Evolutionary conservation across 225 moss, liverwort and hornwort species (phyloP).

Genomic region (Ulota crispa): DNA sequence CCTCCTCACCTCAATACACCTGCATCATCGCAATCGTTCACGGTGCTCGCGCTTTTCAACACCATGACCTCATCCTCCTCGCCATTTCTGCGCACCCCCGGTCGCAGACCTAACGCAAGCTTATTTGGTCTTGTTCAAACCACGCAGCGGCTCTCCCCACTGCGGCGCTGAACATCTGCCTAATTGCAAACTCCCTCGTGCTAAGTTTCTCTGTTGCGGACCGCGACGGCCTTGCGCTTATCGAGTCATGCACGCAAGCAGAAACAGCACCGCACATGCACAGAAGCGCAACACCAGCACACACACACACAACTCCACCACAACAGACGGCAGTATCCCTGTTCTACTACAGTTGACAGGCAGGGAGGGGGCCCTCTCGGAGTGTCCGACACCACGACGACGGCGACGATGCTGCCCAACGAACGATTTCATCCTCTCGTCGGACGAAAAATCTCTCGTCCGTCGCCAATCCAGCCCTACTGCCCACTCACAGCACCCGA

Average conservation of each 20-base stretch:
- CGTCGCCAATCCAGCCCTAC: too few relatives aligned
- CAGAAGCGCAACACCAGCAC: slow-evolving; percentile 13
- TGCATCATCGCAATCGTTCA: slow-evolving; percentile 15
- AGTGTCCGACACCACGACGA: slow-evolving; percentile 25
- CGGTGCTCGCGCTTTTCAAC: neutral
- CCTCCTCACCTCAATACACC: slow-evolving; percentile 32
- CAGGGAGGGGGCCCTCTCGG: neutral
- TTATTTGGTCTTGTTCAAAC: neutral
- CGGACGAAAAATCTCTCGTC: neutral
- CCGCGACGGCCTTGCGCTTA: neutral
- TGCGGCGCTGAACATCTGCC: neutral
- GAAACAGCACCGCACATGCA: slow-evolving; percentile 19
- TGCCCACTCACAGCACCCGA: too few relatives aligned
- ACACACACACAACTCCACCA: neutral
- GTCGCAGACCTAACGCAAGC: slow-evolving; percentile 32
- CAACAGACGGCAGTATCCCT: slow-evolving; percentile 31
- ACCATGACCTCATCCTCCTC: slow-evolving; percentile 18
- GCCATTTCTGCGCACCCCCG: neutral
- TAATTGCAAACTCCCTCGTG: slow-evolving; percentile 6
- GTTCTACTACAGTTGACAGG: slow-evolving; percentile 43
- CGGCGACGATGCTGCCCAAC: neutral
- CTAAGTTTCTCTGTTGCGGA: neutral
- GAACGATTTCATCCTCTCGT: neutral
- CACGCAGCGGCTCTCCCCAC: slow-evolving; percentile 11
- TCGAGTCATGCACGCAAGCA: slow-evolving; percentile 16